Evolutionary conservation across 2,329 filamentous ascomycete species (phyloP).

Genomic region (Ophiostoma novo-ulmi): DNA sequence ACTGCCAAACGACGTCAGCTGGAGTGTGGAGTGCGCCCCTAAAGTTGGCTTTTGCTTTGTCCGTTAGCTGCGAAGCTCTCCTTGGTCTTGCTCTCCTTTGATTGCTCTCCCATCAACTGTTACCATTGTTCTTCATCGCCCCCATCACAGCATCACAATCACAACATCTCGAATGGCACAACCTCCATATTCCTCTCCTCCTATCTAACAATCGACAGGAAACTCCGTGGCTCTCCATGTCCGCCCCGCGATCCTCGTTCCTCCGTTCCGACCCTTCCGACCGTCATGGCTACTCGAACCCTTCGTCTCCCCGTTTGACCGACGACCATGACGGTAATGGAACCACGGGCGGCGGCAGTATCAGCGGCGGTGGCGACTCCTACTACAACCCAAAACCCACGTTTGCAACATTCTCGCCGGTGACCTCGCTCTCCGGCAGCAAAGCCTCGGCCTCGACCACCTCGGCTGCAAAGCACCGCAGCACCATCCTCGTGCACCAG

Average conservation of each 20-base stretch:
- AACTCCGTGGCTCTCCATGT: constrained; percentile 52
- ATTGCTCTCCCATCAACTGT: neutral
- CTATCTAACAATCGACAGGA: constrained; percentile 33
- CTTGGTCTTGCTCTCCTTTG: neutral
- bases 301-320: constrained; percentile 18
- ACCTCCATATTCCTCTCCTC: neutral
- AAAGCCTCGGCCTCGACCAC: constrained; percentile 45
- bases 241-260: constrained; percentile 39
- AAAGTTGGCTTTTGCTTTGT: neutral
- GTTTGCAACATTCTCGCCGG: constrained; percentile 83
- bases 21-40: constrained; percentile 4
- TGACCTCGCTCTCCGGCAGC: constrained; percentile 61
- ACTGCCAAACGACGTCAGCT: constrained; percentile 22
- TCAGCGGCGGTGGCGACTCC: constrained; percentile 29
- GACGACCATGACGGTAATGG: constrained; percentile 18
- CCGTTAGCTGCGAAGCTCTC: neutral
- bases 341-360: constrained; percentile 28
- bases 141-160: neutral
- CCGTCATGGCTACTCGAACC: constrained; percentile 32
- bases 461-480: constrained; percentile 67
- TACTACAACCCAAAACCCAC: constrained; percentile 55
- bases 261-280: constrained; percentile 29
- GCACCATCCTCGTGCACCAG: constrained; percentile 91
- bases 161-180: neutral
- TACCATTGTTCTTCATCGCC: neutral